These are phyloP conservation scores for Termitomyces sp. DNA, from an alignment of 768 basidiomycete genomes.

Conservation along the genomic window DNA sequence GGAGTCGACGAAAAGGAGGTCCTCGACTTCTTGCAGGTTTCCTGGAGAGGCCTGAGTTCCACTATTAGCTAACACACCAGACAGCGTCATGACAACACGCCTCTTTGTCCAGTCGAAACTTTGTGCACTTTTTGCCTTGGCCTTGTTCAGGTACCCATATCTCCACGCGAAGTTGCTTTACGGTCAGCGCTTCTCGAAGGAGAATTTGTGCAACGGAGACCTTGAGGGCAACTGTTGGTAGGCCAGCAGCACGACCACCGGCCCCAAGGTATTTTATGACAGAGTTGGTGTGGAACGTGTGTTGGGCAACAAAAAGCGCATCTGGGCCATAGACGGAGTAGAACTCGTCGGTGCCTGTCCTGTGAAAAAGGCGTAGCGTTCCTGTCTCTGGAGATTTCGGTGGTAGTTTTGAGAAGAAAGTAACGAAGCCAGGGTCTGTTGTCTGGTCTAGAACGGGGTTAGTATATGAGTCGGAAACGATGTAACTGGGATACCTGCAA, in stretches of 20 bases:
- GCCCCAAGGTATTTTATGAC: constrained; percentile 89
- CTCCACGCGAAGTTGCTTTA: constrained; percentile 86
- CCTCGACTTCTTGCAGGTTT: constrained; percentile 69
- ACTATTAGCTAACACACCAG: not conserved
- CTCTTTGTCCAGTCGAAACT: constrained; percentile 80
- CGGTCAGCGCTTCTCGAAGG: constrained; percentile 84
- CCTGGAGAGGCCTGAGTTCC: constrained; percentile 49
- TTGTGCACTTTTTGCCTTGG: constrained; percentile 67
- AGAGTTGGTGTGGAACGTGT: constrained; percentile 83
- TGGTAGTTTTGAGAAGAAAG: constrained; percentile 59
- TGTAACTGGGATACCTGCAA: constrained; percentile 7
- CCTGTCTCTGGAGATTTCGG: constrained; percentile 72
- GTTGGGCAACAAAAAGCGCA: constrained; percentile 80
- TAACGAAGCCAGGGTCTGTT: constrained; percentile 75
- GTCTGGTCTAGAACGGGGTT: constrained; percentile 41
- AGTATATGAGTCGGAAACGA: not conserved
- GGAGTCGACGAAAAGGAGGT: constrained; percentile 76
- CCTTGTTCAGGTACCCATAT: constrained; percentile 79
- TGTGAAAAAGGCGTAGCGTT: constrained; percentile 83
- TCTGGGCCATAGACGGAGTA: constrained; percentile 89
- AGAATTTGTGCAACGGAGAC: constrained; percentile 73
- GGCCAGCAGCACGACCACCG: constrained; percentile 48
- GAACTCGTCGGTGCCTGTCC: constrained; percentile 55
- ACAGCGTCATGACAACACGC: constrained; percentile 28
- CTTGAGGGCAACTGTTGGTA: constrained; percentile 78